Evolutionary conservation across 108 stramenopile species (phyloP), one percentile per base, ranked within the genome.

Genomic region (Skeletonema costatum): DNA sequence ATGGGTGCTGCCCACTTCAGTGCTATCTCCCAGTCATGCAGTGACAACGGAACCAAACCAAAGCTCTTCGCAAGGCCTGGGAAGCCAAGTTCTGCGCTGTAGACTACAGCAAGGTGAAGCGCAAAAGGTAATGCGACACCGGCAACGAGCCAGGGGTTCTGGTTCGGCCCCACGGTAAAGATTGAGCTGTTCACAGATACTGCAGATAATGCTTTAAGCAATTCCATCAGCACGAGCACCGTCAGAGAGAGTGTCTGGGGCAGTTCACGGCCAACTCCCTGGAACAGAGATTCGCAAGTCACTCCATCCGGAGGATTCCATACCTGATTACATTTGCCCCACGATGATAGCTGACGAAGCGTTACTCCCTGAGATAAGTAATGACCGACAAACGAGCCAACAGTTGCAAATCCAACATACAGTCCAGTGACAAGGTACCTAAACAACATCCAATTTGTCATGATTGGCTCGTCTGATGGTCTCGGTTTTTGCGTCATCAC

Each of bases 341-440:
- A 89, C 10, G 77, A 76, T 14, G 86, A 60, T 31, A 93, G 64
- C 35, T 90, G 78, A 30, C 31, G 61, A 13, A 89, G 61, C 17
- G 80, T 67, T 19, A 89, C 73, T 51, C 90, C 91, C 65, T 94
- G 93, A 51, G 80, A 50, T 61, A 97, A 33, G 83, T 95, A 99
- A 84, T 97, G 95, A 32, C 91, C 88, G 7, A 95, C 96, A 82
- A 97, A 98, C 13, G 95, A 85, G 12, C 96, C 97, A 12, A 99
- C 92, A 2, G 98, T 98, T 32, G 99, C 98, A 36, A 97, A 56
- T 36, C 98, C 99, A 61, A 99, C 98, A 71, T 98, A 99, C 11
- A 95, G 53, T 17, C 98, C 99, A 16, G 97, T 98, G n/a, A 99
- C 39, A 30, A 82, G 66, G 78, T 99, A 99, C 36, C 98, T 87